These are phyloP conservation scores for Chalciporus chontae DNA, from an alignment of 768 basidiomycete genomes.

Conservation along the genomic window DNA sequence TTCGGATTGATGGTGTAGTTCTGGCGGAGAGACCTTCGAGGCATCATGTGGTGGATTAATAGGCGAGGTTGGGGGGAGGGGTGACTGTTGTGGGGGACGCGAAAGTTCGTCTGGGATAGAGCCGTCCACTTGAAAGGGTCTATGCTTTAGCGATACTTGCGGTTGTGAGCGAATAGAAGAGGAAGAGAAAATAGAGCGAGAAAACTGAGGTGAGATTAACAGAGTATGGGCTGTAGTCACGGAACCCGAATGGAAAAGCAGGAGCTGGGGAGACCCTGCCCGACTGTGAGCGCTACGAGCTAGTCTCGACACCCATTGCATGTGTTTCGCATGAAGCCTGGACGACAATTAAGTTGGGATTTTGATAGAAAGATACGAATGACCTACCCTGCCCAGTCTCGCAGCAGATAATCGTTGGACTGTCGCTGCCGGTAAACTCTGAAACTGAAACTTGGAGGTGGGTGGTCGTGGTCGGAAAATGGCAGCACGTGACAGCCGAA, in stretches of 20 bases:
- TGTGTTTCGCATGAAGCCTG: conserved; percentile 59
- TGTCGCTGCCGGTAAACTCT: neutral
- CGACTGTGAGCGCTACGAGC: conserved; percentile 41
- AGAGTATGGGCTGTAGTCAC: neutral
- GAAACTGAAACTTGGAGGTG: neutral
- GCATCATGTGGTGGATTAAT: neutral
- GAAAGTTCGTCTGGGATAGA: neutral
- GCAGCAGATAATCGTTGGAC: neutral
- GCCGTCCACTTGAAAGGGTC: neutral
- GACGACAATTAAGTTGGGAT: neutral
- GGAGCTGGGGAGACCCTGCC: conserved; percentile 1
- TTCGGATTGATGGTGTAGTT: neutral
- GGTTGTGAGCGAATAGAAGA: neutral
- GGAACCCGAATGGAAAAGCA: neutral
- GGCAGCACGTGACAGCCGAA: conserved; percentile 25
- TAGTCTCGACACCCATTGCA: conserved; percentile 64
- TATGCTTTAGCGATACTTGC: conserved; percentile 6
- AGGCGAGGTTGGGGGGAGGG: neutral
- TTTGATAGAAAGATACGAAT: neutral
- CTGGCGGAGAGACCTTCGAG: neutral
- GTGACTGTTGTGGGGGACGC: neutral
- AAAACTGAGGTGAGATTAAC: neutral
- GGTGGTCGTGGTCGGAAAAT: neutral
- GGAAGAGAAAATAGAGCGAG: conserved; percentile 11
- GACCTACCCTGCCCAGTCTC: conserved; percentile 24